Evolutionary conservation across 192 early-diverging fungal species (phyloP), one percentile per base, ranked within the genome.

Genomic region (Umbelopsis sp.): DNA sequence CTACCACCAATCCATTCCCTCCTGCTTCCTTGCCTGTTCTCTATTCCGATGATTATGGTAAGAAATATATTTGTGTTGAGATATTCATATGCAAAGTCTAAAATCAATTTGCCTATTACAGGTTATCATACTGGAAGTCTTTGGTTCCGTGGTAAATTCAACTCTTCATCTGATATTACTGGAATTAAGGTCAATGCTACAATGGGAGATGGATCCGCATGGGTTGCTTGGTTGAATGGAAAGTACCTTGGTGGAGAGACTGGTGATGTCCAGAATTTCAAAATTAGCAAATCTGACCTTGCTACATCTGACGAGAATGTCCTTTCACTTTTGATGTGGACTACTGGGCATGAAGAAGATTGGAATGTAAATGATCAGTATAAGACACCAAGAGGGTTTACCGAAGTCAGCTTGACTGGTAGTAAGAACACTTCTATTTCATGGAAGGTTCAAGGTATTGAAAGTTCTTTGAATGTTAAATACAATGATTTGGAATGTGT

Each of bases 81-180:
- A 1, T 44, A 66, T n/a, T n/a, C n/a, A n/a, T n/a, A n/a, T n/a
- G n/a, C n/a, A n/a, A n/a, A n/a, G n/a, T n/a, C n/a, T n/a, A n/a
- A n/a, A n/a, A n/a, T 14, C 26, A 0, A 38, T 3, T 5, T 66
- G 3, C 5, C 31, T 45, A 0, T 20, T 20, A 8, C 59, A 67
- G 69, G 69, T 22, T 70, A 70, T 51, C 69, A 70, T 17, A n/a
- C 34, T 34, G 69, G 69, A 4, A 70, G 69, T 32, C 44, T 70
- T 22, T 70, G 69, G 69, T 70, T 50, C 24, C 45, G 69, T 21
- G 69, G 69, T 21, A 32, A 50, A 52, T 70, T 70, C 49, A 70
- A 17, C 25, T 49, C 12, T 10, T 22, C 45, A 4, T 45, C 69
- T 17, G 44, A 41, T 7, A 70, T 70, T 8, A 70, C 44, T 22